phyloP scores from a whole-genome alignment of 768 basidiomycete genomes.

The Auricularia sp. region DNA sequence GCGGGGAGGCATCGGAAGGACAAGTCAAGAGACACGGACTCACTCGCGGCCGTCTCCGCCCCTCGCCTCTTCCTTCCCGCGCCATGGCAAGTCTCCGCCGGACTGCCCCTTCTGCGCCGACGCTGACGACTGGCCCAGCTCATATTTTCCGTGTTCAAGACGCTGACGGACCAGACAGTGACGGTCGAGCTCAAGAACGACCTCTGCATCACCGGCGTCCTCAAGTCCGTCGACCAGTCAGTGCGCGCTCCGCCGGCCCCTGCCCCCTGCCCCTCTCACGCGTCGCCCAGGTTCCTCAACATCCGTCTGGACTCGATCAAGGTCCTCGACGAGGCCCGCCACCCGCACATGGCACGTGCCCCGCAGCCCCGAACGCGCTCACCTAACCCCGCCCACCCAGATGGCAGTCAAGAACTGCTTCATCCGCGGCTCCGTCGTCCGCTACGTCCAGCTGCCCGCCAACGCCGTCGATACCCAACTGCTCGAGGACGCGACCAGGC shows the following conservation, averaged over 20 bases:
- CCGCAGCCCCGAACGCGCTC: neutral
- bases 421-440: conserved; percentile 95
- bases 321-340: conserved; percentile 82
- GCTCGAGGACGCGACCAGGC: conserved; percentile 89
- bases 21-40: neutral
- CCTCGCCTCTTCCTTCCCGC: neutral
- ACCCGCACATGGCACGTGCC: conserved; percentile 86
- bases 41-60: neutral
- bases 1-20: neutral
- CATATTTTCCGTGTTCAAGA: conserved; percentile 98
- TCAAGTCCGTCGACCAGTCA: conserved; percentile 98
- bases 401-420: conserved; percentile 99
- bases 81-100: neutral
- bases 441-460: conserved; percentile 90
- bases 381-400: conserved; percentile 30
- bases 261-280: conserved; percentile 1
- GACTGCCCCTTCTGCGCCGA: neutral
- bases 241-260: conserved; percentile 20
- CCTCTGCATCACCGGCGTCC: conserved; percentile 85
- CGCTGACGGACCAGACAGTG: conserved; percentile 92
- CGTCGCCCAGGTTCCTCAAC: conserved; percentile 67
- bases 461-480: conserved; percentile 92
- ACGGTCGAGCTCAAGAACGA: conserved; percentile 99
- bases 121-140: conserved; percentile 37
- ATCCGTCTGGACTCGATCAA: conserved; percentile 92